Base-by-base conservation (phyloP, 345 rosid species). In the Salix exigua region DNA sequence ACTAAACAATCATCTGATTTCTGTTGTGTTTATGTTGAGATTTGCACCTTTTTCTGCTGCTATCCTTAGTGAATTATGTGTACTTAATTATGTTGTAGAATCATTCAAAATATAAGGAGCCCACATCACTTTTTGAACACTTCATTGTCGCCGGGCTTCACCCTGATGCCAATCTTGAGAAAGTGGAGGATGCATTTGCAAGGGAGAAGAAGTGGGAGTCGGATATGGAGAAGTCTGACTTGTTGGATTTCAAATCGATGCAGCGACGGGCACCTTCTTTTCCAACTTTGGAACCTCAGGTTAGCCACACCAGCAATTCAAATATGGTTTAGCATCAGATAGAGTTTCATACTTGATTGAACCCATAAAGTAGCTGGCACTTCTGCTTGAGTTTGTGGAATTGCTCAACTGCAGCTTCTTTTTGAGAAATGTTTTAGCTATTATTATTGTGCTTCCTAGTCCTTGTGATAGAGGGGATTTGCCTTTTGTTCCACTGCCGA, bases 231-330 rank as follows among this genome's bases (percentile, higher is more conserved):
- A 86, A 83, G 83, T 86, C 93, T 70, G 94, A 88, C 80, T 64
- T 84, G 64, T 71, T 83, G 77, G 89, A 90, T 69, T 83, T 75
- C 77, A 88, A 81, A 73, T 79, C 77, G 58, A 71, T 84, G 70
- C 93, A 84, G 73, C 80, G 82, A 66, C 87, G 83, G 68, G 97
- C 88, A 66, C 97, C 96, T 82, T 84, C 87, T n/a, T 66, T 85
- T 85, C 99, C 96, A 9, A 35, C 88, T 61, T 73, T 96, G 86
- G 96, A 91, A 80, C 94, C 99, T 74, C 99, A 96, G 99, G 99
- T 96, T 79, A 72, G 77, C 66, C 58, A 66, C 62, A 67, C 66
- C 70, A 71, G 31, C 72, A 81, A 33, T 30, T 38, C 37, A 14
- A 62, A 51, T 50, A 50, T 55, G 51, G n/a, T 74, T 48, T 65